These are phyloP conservation scores for Mucor sp. DNA, from an alignment of 371 early-diverging fungal species.

Conservation along the genomic window DNA sequence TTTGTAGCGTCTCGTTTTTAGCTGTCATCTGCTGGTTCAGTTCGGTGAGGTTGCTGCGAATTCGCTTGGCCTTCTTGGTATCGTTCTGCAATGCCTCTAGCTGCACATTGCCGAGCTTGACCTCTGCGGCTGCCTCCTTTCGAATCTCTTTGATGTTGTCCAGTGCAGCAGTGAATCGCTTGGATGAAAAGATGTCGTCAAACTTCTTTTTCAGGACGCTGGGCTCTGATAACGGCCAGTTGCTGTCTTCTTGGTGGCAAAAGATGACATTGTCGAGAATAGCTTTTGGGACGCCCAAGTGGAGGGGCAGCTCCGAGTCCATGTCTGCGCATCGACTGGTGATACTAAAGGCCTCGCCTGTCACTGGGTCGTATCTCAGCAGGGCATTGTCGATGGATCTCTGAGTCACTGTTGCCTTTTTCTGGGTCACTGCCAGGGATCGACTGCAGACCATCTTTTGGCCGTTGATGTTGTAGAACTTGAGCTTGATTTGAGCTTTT, in stretches of 20 bases:
- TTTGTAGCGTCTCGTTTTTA: slow-evolving; percentile 10
- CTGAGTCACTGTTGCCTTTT: slow-evolving; percentile 60
- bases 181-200: slow-evolving; percentile 98
- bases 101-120: slow-evolving; percentile 68
- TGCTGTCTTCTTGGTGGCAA: slow-evolving; percentile 99
- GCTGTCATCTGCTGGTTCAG: slow-evolving; percentile 34
- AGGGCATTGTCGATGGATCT: slow-evolving; percentile 91
- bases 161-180: slow-evolving; percentile 93
- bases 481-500: slow-evolving; percentile 93
- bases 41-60: slow-evolving; percentile 38
- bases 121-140: slow-evolving; percentile 71
- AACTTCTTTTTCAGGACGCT: slow-evolving; percentile 94
- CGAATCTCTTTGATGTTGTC: slow-evolving; percentile 79
- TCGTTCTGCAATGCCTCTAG: slow-evolving; percentile 71
- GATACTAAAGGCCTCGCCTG: slow-evolving; percentile 70
- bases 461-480: slow-evolving; percentile 81
- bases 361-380: slow-evolving; percentile 57
- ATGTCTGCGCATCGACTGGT: slow-evolving; percentile 87
- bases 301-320: slow-evolving; percentile 83
- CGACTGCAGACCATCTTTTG: slow-evolving; percentile 80
- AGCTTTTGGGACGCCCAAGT: slow-evolving; percentile 90
- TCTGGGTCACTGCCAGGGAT: slow-evolving; percentile 79
- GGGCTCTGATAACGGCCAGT: slow-evolving; percentile 98
- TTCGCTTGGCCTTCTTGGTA: slow-evolving; percentile 74
- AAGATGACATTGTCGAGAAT: slow-evolving; percentile 99